Evolutionary conservation across 2,329 filamentous ascomycete species (phyloP).

Genomic region (Diaporthe caulivora): DNA sequence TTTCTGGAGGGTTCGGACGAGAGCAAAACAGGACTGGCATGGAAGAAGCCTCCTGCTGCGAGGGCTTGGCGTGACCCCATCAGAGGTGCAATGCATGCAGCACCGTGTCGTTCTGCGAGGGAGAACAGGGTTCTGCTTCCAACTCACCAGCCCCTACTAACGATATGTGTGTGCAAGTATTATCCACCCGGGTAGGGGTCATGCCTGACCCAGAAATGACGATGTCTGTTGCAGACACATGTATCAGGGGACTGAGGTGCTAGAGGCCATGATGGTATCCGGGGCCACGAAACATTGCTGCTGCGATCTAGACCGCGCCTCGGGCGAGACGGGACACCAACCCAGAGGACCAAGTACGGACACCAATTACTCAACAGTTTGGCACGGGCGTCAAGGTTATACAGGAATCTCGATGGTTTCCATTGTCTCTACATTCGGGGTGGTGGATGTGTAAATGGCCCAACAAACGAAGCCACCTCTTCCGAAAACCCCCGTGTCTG

Average conservation of each 20-base stretch:
- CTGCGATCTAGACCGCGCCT: slow-evolving; percentile 10
- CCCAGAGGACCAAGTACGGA: neutral
- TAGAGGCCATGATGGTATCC: neutral
- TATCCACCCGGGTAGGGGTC: neutral
- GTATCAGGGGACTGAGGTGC: slow-evolving; percentile 3
- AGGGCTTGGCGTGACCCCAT: neutral
- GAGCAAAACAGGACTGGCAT: slow-evolving; percentile 21
- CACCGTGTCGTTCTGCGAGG: neutral
- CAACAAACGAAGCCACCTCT: neutral
- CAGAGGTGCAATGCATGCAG: slow-evolving; percentile 25
- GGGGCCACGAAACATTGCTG: neutral
- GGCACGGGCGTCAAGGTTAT: neutral
- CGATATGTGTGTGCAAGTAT: too few species aligned
- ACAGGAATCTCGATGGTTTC: slow-evolving; percentile 22
- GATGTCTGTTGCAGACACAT: slow-evolving; percentile 6
- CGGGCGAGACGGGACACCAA: neutral
- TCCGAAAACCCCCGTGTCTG: neutral
- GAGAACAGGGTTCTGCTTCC: slow-evolving; percentile 12
- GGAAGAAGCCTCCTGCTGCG: slow-evolving; percentile 23
- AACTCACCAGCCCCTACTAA: neutral
- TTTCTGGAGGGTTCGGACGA: neutral
- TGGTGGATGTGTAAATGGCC: slow-evolving; percentile 2
- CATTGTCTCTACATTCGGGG: slow-evolving; percentile 25
- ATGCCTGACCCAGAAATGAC: neutral
- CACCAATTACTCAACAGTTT: slow-evolving; percentile 15